Percentiles rank a stretch among this genome's conserved stretches.
phyloP scores from a whole-genome alignment of 192 early-diverging fungal genomes.

The Coemansia sp. region DNA sequence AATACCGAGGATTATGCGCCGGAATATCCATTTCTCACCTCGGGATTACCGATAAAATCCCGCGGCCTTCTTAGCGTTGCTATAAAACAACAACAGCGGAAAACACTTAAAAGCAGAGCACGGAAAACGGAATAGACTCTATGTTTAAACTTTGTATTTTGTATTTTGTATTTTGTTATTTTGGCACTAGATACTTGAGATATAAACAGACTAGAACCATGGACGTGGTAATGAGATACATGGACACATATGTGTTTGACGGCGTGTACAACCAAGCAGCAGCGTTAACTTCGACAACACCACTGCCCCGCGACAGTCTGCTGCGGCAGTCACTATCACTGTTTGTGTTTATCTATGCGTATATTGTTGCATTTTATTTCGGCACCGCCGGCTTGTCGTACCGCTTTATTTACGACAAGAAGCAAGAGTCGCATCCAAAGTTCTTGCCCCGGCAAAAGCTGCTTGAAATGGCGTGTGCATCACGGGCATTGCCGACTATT shows the following conservation, averaged over 20 bases:
- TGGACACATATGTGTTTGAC: constrained; percentile 68
- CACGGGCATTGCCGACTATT: constrained; percentile 78
- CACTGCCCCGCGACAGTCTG: constrained; percentile 60
- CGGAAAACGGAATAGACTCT: too few species aligned
- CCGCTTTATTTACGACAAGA: constrained; percentile 83
- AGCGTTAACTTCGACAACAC: constrained; percentile 41
- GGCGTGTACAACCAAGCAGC: constrained; percentile 58
- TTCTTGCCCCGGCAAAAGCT: constrained; percentile 85
- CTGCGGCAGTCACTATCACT: constrained; percentile 74
- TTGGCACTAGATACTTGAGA: neutral
- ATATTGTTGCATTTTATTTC: constrained; percentile 82
- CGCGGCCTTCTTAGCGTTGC: too few species aligned
- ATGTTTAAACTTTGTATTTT: neutral
- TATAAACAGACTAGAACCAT: constrained; percentile 30
- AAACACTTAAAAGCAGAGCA: too few species aligned
- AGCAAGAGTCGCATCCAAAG: constrained; percentile 90
- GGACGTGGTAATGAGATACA: constrained; percentile 64
- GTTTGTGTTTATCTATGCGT: constrained; percentile 67
- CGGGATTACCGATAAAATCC: too few species aligned
- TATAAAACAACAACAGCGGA: too few species aligned
- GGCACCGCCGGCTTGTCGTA: constrained; percentile 74
- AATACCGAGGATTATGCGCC: too few species aligned
- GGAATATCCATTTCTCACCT: too few species aligned
- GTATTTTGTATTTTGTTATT: neutral
- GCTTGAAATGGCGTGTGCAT: constrained; percentile 80